Base-by-base conservation (phyloP, 441 rosid genomes). In the Macaranga tanarius region DNA sequence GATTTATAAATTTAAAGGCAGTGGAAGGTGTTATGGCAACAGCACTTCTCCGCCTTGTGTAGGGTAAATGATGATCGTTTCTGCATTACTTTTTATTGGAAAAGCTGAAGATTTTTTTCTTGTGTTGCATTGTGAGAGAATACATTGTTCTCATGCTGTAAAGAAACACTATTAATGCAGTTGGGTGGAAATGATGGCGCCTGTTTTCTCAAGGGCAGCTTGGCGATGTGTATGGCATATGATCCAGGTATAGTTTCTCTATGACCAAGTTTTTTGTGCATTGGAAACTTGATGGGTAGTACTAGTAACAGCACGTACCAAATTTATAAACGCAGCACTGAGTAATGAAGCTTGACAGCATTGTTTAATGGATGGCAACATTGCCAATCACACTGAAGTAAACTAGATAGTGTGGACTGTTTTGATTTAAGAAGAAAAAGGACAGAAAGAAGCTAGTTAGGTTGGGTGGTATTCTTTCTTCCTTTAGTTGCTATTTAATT, bases 111-210 rank as follows among this genome's bases (percentile, higher is more conserved):
- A 1, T 28, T 28, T 11, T 25, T 56, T 38, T 40, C 57, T 40
- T 40, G 16, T 34, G 10, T 25, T 40, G 16, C 17, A 38, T 7
- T 34, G 5, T 17, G 23, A 62, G 19, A 38, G 7, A 34, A 5
- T 42, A n/a, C n/a, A 10, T 42, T 65, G 16, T 4, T 11, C 17
- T 17, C 2, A 12, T 23, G 70, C 62, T 25, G 20, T 65, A 63
- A 64, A 25, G 17, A 52, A 61, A 54, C 26, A 47, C 25, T 65
- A 2, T 72, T 68, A 15, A n/a, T 80, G 83, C 79, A 94, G 99
- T 55, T 94, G 97, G 96, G 97, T 94, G 34, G 99, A 94, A 84
- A 87, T 94, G 90, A 94, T 94, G 98, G 97, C 92, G 22, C 98
- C 98, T 38, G 98, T 94, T 11, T 94, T 94, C 85, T 94, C 98